phyloP scores from a whole-genome alignment of 768 basidiomycete species.

The Russula virescens region DNA sequence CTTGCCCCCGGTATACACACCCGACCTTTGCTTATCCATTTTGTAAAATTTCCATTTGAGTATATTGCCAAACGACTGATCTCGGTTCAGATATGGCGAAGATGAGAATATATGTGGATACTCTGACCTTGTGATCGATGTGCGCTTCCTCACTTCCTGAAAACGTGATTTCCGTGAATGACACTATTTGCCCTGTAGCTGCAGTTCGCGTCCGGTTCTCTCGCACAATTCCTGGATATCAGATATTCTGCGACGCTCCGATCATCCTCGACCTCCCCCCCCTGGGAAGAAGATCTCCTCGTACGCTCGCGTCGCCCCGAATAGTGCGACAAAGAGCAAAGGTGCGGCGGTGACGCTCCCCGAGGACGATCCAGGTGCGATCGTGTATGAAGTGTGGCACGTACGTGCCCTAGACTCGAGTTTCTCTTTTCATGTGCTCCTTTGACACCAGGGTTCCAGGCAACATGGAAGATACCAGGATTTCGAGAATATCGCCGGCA shows the following conservation, averaged over 20 bases:
- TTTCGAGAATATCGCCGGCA: conserved; percentile 86
- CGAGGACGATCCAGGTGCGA: conserved; percentile 49
- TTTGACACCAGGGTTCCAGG: conserved; percentile 37
- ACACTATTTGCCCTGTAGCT: conserved; percentile 46
- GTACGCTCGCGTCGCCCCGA: conserved; percentile 57
- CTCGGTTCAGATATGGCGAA: conserved; percentile 73
- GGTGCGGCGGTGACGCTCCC: conserved; percentile 39
- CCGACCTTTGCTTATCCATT: conserved; percentile 95
- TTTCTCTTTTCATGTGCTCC: not conserved
- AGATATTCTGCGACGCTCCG: conserved; percentile 61
- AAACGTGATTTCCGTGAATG: not conserved
- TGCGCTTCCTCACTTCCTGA: conserved; percentile 35
- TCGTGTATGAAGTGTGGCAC: conserved; percentile 90
- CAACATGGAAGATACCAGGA: conserved; percentile 78
- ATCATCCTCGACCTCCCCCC: conserved; percentile 63
- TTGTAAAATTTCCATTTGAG: conserved; percentile 26
- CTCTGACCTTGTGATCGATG: conserved; percentile 75
- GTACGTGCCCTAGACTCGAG: conserved; percentile 41
- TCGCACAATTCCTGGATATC: conserved; percentile 69
- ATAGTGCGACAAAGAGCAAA: conserved; percentile 50
- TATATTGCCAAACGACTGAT: not conserved
- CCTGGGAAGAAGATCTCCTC: conserved; percentile 68
- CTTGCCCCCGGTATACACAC: conserved; percentile 26
- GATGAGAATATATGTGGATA: conserved; percentile 97
- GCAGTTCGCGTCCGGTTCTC: conserved; percentile 81